Base-by-base conservation (phyloP, 257 asterid species). In the Lantana camara region DNA sequence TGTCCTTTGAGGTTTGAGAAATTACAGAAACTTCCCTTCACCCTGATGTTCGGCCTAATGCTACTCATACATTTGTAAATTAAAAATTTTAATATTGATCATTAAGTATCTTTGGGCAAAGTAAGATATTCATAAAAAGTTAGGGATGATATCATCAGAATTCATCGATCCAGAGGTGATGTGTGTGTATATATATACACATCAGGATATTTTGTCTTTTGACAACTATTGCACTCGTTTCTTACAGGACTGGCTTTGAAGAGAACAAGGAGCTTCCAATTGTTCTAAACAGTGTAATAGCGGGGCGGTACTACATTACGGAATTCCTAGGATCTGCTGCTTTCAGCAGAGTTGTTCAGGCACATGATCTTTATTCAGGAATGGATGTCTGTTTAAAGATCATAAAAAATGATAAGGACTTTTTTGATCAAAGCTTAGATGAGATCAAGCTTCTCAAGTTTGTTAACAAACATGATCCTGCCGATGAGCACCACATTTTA, bases 251-350 rank as follows among this genome's bases (percentile, higher is more conserved):
- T 4, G 98, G 98, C 24, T 91, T 88, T 44, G 98, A 91, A 75
- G 98, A 85, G 77, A 76, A 79, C 73, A 88, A 84, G 80, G 98
- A 91, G 64, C 74, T 91, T 40, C 98, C 91, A 10, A 81, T 91
- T 45, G 81, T 91, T 54, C 69, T 88, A 54, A 85, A 83, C 63
- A 83, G 80, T 68, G 76, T 85, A 32, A 82, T 91, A 21, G 98
- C 89, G 0, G 83, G 95, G 27, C 76, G 95, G 75, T 91, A 91
- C 60, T 78, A 68, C 45, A 82, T 91, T 41, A 79, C 84, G 1
- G 96, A 91, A 44, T 81, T 83, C 66, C 83, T 91, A 0, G 98
- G 98, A 70, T 91, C 96, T 42, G 96, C 96, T 11, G 96, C 95
- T 61, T 91, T 91, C 84, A 91, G 97, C 78, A 79, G 91, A 79